Evolutionary conservation across 768 basidiomycete species (phyloP), one percentile per base, ranked within the genome.

Genomic region (Pleurotus sapidus): DNA sequence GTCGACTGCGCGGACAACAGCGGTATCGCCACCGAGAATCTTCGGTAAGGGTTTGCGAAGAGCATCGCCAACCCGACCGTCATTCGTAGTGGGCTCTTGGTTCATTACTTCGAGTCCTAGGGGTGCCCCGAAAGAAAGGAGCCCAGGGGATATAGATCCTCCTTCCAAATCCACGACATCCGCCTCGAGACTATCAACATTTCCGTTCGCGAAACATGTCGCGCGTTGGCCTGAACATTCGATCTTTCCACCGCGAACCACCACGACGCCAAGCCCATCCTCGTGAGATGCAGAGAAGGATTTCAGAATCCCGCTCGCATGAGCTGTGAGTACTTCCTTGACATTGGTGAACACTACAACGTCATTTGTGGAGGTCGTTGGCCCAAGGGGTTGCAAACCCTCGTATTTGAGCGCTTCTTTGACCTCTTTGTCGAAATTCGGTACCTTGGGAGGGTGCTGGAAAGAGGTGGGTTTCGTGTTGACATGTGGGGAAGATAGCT

Each of bases 61-160:
- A 25, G 87, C 80, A 59, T 88, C 88, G 50, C 75, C 77, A 8
- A 84, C 75, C 1, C 63, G 57, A 2, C 92, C 93, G 66, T 94
- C 90, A 40, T 74, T 80, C 0, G 91, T 93, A 2, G 84, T 84
- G 9, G 77, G 70, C 68, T 94, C 93, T 47, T 76, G 69, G 27
- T 74, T 66, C 24, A 95, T 93, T 62, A 89, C 84, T 56, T 82
- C 77, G 54, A 92, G 66, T 0, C 92, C 93, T 6, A 95, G 68
- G 9, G 81, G 76, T 23, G 87, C 80, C 1, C 93, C 93, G 60
- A 84, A 91, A 1, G 86, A 82, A 12, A 87, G 79, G 48, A 93
- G 69, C 1, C 86, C 88, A 1, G 92, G 76, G 5, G 77, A 74
- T 48, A 88, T 81, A 0, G 79, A 77, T 3, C 93, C 93, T 1